phyloP scores from a whole-genome alignment of 1,284 basidiomycete genomes.

The Ceratobasidium sp. region DNA sequence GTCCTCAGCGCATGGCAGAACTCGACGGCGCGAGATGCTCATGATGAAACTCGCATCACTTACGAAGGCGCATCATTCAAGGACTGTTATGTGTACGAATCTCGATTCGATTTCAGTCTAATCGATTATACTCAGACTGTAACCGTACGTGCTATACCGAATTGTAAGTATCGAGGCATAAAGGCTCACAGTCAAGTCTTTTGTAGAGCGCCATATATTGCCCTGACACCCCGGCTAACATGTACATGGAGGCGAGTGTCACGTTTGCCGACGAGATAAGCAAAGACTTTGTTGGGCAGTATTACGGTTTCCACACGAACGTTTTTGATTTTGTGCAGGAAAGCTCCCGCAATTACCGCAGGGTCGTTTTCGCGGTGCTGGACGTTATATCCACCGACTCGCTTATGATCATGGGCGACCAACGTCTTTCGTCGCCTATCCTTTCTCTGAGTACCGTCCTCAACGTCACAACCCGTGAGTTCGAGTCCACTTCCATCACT shows the following conservation, averaged over 20 bases:
- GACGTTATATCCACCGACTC: conserved; percentile 37
- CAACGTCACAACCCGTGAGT: neutral
- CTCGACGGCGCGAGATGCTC: neutral
- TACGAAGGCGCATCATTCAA: conserved; percentile 20
- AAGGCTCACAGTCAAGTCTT: neutral
- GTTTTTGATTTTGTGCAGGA: neutral
- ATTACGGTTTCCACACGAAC: conserved; percentile 15
- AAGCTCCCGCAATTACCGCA: conserved; percentile 17
- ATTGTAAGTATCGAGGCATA: neutral
- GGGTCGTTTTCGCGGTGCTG: conserved; percentile 19
- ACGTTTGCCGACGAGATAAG: neutral
- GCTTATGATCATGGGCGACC: neutral
- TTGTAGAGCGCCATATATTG: conserved; percentile 15
- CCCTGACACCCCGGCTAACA: neutral
- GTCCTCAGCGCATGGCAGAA: conserved; percentile 31
- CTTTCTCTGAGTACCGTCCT: neutral
- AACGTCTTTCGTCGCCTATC: neutral
- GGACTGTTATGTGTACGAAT: neutral
- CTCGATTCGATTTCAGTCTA: conserved; percentile 8
- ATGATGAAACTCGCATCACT: conserved; percentile 1
- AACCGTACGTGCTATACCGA: neutral
- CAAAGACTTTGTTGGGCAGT: conserved; percentile 24
- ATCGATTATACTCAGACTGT: conserved; percentile 6
- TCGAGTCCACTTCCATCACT: neutral
- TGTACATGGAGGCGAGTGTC: conserved; percentile 20